Conservation (phyloP, 2,329 filamentous ascomycete genomes). For the Xylariaceae sp. region DNA sequence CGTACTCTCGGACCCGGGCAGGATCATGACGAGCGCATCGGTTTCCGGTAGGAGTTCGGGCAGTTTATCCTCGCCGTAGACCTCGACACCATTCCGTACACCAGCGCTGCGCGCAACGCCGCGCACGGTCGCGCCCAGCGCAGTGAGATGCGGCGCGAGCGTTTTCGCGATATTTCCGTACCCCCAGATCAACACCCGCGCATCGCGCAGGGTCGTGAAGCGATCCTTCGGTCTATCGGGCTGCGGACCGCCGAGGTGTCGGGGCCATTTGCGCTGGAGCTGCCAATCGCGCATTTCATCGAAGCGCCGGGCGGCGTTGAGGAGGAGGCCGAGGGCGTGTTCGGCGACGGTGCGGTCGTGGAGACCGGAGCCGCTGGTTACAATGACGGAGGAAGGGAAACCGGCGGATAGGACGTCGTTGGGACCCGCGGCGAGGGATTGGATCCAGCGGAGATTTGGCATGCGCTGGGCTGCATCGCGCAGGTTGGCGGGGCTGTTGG, state of each 20-base stretch:
- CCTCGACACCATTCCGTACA: slow-evolving; percentile 53
- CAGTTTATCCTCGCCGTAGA: slow-evolving; percentile 51
- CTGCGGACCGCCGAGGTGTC: slow-evolving; percentile 56
- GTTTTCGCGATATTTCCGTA: slow-evolving; percentile 63
- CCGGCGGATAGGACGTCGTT: slow-evolving; percentile 60
- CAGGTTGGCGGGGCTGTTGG: slow-evolving; percentile 54
- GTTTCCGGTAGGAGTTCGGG: slow-evolving; percentile 49
- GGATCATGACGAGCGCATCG: slow-evolving; percentile 63
- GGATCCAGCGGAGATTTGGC: slow-evolving; percentile 58
- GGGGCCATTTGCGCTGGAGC: slow-evolving; percentile 51
- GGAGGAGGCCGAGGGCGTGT: slow-evolving; percentile 55
- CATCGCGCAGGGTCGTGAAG: slow-evolving; percentile 56
- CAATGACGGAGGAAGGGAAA: slow-evolving; percentile 45
- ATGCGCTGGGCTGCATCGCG: slow-evolving; percentile 50
- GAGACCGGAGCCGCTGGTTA: slow-evolving; percentile 58
- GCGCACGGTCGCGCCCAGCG: slow-evolving; percentile 52
- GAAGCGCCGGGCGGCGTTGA: slow-evolving; percentile 52
- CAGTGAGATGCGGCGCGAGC: slow-evolving; percentile 49
- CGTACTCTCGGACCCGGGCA: slow-evolving; percentile 54
- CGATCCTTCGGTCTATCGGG: slow-evolving; percentile 50
- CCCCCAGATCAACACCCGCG: slow-evolving; percentile 57
- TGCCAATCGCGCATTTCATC: slow-evolving; percentile 61
- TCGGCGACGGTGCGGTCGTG: slow-evolving; percentile 62
- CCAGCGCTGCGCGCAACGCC: slow-evolving; percentile 54
- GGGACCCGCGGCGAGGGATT: slow-evolving; percentile 60